These are phyloP conservation scores for Cercospora canescens DNA, from an alignment of 2,329 filamentous ascomycete genomes.

Conservation along the genomic window DNA sequence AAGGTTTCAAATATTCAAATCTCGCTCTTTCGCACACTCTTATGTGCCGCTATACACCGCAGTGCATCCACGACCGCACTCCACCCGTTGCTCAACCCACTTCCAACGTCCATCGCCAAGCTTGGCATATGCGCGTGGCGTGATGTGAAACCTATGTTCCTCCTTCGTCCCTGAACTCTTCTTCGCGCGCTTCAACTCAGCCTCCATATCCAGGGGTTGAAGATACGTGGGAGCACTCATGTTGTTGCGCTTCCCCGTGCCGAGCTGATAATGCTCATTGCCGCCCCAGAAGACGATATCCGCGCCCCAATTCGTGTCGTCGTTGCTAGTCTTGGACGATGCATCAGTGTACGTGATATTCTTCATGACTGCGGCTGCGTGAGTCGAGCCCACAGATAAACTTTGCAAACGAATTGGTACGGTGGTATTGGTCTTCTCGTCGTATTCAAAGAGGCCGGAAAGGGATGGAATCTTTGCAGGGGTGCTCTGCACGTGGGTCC, in stretches of 20 bases:
- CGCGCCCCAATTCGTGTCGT: constrained; percentile 82
- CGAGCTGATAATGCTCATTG: constrained; percentile 91
- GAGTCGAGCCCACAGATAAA: constrained; percentile 75
- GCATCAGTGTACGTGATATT: constrained; percentile 65
- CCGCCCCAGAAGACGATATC: constrained; percentile 94
- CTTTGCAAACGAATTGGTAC: constrained; percentile 75
- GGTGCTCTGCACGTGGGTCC: constrained; percentile 79
- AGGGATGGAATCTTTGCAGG: constrained; percentile 81
- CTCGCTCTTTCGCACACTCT: neutral
- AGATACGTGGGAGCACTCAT: constrained; percentile 75
- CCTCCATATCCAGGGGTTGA: constrained; percentile 67
- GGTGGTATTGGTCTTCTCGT: constrained; percentile 67
- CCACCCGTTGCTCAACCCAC: constrained; percentile 80
- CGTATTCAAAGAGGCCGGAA: constrained; percentile 82
- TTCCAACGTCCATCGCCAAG: constrained; percentile 67
- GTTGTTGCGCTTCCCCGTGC: constrained; percentile 86
- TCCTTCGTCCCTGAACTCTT: constrained; percentile 61
- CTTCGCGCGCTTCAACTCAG: constrained; percentile 61
- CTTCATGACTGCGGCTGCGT: constrained; percentile 78
- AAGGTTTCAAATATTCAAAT: neutral
- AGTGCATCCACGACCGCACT: constrained; percentile 80
- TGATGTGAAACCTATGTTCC: constrained; percentile 76
- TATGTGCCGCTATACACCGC: constrained; percentile 64
- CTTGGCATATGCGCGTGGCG: constrained; percentile 70
- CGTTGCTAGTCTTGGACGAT: constrained; percentile 49